These are phyloP conservation scores for Colletotrichum destructivum DNA, from an alignment of 2,329 filamentous ascomycete genomes.

Conservation along the genomic window DNA sequence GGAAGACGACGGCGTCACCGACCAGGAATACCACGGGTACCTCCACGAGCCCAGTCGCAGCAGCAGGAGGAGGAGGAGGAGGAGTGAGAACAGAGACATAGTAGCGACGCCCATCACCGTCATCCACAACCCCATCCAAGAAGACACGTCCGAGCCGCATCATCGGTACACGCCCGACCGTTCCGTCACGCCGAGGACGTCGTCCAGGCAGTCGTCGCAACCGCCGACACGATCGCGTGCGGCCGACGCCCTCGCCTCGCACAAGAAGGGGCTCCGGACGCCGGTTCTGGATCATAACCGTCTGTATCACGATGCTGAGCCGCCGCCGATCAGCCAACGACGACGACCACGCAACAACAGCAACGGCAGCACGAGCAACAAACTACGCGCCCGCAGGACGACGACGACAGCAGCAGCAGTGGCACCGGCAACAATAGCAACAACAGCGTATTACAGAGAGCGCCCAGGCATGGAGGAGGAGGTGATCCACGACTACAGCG, in stretches of 20 bases:
- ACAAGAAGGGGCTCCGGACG: constrained; percentile 30
- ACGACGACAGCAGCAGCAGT: neutral
- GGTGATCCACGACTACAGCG: neutral
- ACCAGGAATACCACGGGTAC: neutral
- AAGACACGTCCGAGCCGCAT: neutral
- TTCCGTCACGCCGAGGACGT: neutral
- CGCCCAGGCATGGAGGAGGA: constrained; percentile 25
- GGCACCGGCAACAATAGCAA: too few relatives aligned
- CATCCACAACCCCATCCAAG: constrained; percentile 1
- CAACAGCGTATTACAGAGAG: neutral
- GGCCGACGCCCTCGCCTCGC: constrained; percentile 11
- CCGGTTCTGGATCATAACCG: constrained; percentile 29
- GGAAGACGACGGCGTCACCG: neutral
- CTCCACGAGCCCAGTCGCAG: constrained; percentile 8
- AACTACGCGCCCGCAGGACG: constrained; percentile 6
- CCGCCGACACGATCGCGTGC: constrained; percentile 15
- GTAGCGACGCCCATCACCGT: constrained; percentile 16
- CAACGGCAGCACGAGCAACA: neutral
- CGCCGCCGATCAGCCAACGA: constrained; percentile 30
- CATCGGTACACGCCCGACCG: neutral
- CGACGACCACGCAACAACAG: neutral
- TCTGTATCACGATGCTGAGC: constrained; percentile 36
- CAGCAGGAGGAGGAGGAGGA: too few relatives aligned
- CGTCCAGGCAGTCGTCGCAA: constrained; percentile 23
- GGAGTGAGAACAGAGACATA: neutral